phyloP scores from a whole-genome alignment of 768 basidiomycete genomes.

The Leccinum incarnatum region DNA sequence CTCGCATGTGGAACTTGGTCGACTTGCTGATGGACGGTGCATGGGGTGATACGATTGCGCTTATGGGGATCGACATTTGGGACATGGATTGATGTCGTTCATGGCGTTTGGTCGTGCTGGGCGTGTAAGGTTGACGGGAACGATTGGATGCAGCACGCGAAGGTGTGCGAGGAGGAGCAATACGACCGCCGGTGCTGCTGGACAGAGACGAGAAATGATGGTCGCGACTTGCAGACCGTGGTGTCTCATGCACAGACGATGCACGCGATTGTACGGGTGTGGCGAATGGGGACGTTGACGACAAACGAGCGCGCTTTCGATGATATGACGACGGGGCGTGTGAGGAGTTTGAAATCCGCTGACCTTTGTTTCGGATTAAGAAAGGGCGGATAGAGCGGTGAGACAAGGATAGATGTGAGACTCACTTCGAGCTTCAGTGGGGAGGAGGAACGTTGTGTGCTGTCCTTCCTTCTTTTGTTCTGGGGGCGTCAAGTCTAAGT shows the following conservation, averaged over 20 bases:
- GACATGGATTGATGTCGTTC: conserved; percentile 55
- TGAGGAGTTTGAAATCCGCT: conserved; percentile 52
- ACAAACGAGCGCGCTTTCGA: conserved; percentile 66
- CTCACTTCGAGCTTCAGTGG: conserved; percentile 57
- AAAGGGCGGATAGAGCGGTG: conserved; percentile 21
- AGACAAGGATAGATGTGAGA: conserved; percentile 21
- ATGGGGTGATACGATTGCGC: conserved; percentile 74
- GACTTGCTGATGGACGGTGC: conserved; percentile 67
- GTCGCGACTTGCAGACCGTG: conserved; percentile 15
- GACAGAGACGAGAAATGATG: conserved; percentile 33
- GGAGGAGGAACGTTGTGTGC: conserved; percentile 61
- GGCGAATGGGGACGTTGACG: conserved; percentile 36
- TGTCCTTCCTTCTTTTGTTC: conserved; percentile 51
- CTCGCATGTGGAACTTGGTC: conserved; percentile 73
- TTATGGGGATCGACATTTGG: conserved; percentile 74
- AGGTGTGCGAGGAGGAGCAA: conserved; percentile 30
- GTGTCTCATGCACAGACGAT: conserved; percentile 27
- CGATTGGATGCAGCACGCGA: conserved; percentile 38
- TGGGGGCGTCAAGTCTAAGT: conserved; percentile 66
- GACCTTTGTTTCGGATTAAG: conserved; percentile 39
- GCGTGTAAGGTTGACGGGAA: conserved; percentile 30
- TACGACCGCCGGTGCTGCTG: conserved; percentile 32
- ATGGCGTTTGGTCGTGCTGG: conserved; percentile 26
- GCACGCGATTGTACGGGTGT: conserved; percentile 33
- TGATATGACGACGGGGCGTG: conserved; percentile 72